Evolutionary conservation across 768 basidiomycete species (phyloP).

Genomic region (Plicaturopsis crispa): DNA sequence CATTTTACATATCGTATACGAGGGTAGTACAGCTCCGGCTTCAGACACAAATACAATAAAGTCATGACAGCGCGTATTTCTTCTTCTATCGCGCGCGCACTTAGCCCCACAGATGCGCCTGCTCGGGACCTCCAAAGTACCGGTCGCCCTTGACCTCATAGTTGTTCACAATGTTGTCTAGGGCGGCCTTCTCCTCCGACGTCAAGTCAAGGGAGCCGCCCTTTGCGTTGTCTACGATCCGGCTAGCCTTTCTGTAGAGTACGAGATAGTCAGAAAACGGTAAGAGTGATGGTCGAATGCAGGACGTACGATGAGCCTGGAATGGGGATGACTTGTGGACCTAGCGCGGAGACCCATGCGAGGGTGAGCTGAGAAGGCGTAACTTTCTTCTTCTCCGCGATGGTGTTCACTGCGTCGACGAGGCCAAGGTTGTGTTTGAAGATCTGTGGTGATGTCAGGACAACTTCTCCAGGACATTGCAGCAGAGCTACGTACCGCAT

Average conservation of each 20-base stretch:
- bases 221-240: constrained; percentile 34
- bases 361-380: constrained; percentile 36
- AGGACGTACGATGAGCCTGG: constrained; percentile 37
- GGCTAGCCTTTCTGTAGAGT: constrained; percentile 4
- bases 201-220: constrained; percentile 24
- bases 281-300: background rate
- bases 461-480: too few relatives aligned
- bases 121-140: constrained; percentile 15
- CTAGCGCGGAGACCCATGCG: constrained; percentile 35
- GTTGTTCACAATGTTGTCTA: constrained; percentile 6
- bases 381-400: constrained; percentile 35
- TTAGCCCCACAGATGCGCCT: constrained; percentile 20
- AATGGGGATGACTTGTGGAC: constrained; percentile 39
- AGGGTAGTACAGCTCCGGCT: too few relatives aligned
- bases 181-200: background rate
- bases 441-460: too few relatives aligned
- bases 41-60: too few relatives aligned
- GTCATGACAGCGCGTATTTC: too few relatives aligned
- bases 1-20: too few relatives aligned
- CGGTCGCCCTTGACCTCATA: constrained; percentile 27
- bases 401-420: constrained; percentile 29
- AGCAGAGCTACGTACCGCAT: too few relatives aligned
- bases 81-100: too few relatives aligned
- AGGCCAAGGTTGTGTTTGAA: constrained; percentile 35
- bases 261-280: background rate